Conservation (phyloP, 768 basidiomycete genomes). For the Mycena pura region DNA sequence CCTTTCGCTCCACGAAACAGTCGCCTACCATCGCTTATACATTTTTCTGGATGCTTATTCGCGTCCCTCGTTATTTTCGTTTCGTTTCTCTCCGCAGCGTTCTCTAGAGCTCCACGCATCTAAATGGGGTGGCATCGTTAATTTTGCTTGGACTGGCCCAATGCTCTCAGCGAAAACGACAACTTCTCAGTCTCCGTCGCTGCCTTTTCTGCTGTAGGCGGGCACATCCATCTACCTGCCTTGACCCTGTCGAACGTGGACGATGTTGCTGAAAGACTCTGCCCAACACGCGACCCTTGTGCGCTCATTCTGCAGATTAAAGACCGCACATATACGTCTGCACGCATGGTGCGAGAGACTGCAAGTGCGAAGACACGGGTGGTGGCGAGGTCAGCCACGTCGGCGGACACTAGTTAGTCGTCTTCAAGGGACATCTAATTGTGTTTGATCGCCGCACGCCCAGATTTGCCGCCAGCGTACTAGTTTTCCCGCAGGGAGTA, state of each 20-base stretch:
- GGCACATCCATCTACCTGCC: slow-evolving; percentile 55
- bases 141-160: slow-evolving; percentile 60
- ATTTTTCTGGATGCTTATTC: slow-evolving; percentile 59
- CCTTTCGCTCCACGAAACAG: slow-evolving; percentile 47
- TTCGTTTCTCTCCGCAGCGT: slow-evolving; percentile 53
- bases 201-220: slow-evolving; percentile 56
- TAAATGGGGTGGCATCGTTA: slow-evolving; percentile 62
- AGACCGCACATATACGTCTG: slow-evolving; percentile 69
- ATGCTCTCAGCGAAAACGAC: slow-evolving; percentile 23
- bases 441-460: not conserved
- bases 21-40: slow-evolving; percentile 57
- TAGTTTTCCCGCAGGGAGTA: slow-evolving; percentile 75
- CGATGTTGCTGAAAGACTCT: slow-evolving; percentile 48
- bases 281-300: not conserved
- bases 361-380: slow-evolving; percentile 77
- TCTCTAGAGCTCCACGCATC: slow-evolving; percentile 51
- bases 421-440: not conserved
- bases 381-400: slow-evolving; percentile 77
- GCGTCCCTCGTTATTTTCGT: slow-evolving; percentile 57
- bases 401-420: slow-evolving; percentile 80
- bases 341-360: slow-evolving; percentile 81
- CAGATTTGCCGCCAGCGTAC: slow-evolving; percentile 73
- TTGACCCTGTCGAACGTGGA: slow-evolving; percentile 59
- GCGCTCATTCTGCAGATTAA: slow-evolving; percentile 22
- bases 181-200: slow-evolving; percentile 45